A percentile compares a stretch with the other conserved stretches of the same genome.
Conservation (phyloP, 495 filamentous ascomycete genomes). For the Penicillium arizonense region DNA sequence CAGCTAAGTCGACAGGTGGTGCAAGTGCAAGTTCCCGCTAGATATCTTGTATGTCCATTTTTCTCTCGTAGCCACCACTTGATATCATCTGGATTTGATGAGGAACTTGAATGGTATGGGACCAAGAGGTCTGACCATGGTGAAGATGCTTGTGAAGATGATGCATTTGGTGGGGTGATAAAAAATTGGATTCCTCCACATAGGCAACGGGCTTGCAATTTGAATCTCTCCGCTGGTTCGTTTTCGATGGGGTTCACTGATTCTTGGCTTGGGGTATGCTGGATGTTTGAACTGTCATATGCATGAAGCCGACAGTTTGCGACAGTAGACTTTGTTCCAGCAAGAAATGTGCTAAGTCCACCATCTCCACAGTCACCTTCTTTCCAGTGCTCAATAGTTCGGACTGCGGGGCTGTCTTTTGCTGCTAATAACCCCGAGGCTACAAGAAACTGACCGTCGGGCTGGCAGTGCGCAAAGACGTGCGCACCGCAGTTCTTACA, state of each 20-base stretch:
- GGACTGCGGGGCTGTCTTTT: constrained; percentile 31
- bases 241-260: not conserved
- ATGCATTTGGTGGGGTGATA: constrained; percentile 39
- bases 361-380: constrained; percentile 55
- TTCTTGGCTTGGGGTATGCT: constrained; percentile 9
- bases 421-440: constrained; percentile 39
- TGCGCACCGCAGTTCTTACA: constrained; percentile 69
- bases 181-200: constrained; percentile 46
- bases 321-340: constrained; percentile 9
- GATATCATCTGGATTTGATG: constrained; percentile 41
- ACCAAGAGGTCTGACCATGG: constrained; percentile 54
- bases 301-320: constrained; percentile 19
- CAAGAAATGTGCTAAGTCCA: constrained; percentile 54
- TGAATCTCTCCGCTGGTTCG: constrained; percentile 1
- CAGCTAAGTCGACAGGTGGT: constrained; percentile 57
- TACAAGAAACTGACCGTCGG: constrained; percentile 40
- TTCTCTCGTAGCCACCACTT: constrained; percentile 52
- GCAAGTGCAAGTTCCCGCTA: constrained; percentile 67
- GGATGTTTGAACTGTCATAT: constrained; percentile 7
- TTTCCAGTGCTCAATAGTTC: constrained; percentile 45
- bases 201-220: constrained; percentile 38
- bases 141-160: constrained; percentile 41
- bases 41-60: constrained; percentile 44
- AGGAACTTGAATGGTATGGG: constrained; percentile 39
- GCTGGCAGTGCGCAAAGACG: constrained; percentile 42